Evolutionary conservation across 345 rosid genomes (phyloP).

Genomic region (Balakata baccata): DNA sequence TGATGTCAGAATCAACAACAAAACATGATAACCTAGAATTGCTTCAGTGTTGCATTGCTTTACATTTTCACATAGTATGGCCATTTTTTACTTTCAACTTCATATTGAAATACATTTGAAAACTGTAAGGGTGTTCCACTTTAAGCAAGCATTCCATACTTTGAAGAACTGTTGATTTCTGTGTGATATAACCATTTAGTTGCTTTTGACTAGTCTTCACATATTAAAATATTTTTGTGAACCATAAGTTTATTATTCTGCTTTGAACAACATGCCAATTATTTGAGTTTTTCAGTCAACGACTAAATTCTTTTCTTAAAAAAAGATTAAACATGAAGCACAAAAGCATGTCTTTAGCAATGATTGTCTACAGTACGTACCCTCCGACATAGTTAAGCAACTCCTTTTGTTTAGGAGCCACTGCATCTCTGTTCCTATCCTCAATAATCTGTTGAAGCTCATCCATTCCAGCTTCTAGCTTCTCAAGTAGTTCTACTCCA

Average conservation of each 20-base stretch:
- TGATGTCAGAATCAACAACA: not conserved
- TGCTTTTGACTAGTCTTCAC: not conserved
- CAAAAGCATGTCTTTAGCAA: not conserved
- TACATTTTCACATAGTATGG: not conserved
- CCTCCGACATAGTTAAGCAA: slow-evolving; percentile 83
- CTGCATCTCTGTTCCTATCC: slow-evolving; percentile 84
- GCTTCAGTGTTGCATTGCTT: not conserved
- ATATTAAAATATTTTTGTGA: not conserved
- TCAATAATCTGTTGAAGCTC: slow-evolving; percentile 84
- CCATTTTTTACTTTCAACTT: not conserved
- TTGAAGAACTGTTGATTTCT: not conserved
- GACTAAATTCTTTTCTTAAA: not conserved
- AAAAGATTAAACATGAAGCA: not conserved
- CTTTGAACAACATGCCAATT: not conserved
- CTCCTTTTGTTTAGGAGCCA: slow-evolving; percentile 86
- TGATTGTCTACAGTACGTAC: slow-evolving; percentile 40
- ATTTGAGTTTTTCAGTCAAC: not conserved
- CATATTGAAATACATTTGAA: not conserved
- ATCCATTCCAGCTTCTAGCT: slow-evolving; percentile 80
- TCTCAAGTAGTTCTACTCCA: slow-evolving; percentile 69
- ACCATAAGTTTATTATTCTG: not conserved
- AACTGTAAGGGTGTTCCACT: not conserved
- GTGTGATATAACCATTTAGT: not conserved
- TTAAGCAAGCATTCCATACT: not conserved
- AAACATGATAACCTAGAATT: not conserved